A percentile compares a stretch with the other conserved stretches of the same genome.
These are phyloP conservation scores for Cunninghamia lanceolata DNA, from an alignment of 75 land plant species.

Conservation along the genomic window DNA sequence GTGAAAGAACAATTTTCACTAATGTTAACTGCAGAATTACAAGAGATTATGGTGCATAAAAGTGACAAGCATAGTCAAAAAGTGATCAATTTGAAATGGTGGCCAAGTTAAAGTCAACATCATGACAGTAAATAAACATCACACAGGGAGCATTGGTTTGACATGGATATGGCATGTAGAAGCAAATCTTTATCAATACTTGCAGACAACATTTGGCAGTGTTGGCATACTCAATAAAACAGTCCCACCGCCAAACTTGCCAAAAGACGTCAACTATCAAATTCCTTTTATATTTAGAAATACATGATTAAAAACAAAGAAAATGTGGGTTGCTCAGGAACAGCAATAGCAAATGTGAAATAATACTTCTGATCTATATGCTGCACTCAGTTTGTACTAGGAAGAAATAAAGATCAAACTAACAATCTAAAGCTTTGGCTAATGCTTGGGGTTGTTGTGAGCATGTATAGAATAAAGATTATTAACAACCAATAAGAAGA, in stretches of 20 bases:
- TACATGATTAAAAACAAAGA: not conserved
- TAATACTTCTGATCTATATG: not conserved
- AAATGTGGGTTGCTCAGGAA: not conserved
- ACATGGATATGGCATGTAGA: not conserved
- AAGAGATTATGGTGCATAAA: not conserved
- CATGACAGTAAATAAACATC: not conserved
- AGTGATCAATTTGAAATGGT: not conserved
- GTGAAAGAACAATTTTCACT: not conserved
- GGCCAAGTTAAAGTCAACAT: not conserved
- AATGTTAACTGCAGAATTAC: not conserved
- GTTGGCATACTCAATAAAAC: not conserved
- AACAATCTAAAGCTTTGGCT: not conserved
- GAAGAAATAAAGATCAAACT: not conserved
- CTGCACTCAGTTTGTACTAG: not conserved
- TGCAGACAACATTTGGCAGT: not conserved
- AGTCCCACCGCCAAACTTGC: not conserved
- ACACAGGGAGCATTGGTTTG: not conserved
- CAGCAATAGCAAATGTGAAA: not conserved
- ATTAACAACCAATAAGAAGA: not conserved
- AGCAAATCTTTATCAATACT: too few relatives aligned
- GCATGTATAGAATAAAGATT: not conserved
- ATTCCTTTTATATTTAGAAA: not conserved
- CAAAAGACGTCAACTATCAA: not conserved
- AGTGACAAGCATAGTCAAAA: not conserved
- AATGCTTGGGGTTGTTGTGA: not conserved